Evolutionary conservation across 345 rosid species (phyloP).

Genomic region (Rubroshorea leprosula): DNA sequence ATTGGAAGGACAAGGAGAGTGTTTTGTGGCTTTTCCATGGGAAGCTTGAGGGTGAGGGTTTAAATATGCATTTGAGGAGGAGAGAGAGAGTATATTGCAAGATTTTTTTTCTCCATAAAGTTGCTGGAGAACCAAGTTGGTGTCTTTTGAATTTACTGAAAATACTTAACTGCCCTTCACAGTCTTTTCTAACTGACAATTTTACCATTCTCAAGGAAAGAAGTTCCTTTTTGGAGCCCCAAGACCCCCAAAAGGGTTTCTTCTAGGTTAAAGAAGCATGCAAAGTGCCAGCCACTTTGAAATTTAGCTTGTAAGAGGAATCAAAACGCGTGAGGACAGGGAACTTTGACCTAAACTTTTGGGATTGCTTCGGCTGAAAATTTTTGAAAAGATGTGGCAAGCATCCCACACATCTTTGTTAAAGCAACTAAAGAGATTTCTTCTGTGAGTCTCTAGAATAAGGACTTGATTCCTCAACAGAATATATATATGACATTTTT

Average conservation of each 20-base stretch:
- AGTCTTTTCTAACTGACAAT: slow-evolving; percentile 14
- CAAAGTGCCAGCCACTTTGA: slow-evolving; percentile 29
- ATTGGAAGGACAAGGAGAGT: slow-evolving; percentile 11
- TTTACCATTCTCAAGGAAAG: slow-evolving; percentile 3
- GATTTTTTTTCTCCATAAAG: slow-evolving; percentile 23
- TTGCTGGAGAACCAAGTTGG: slow-evolving; percentile 28
- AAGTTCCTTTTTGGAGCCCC: slow-evolving; percentile 31
- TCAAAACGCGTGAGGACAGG: slow-evolving; percentile 15
- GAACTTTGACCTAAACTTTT: slow-evolving; percentile 43
- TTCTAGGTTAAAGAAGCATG: slow-evolving; percentile 29
- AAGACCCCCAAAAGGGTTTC: slow-evolving; percentile 21
- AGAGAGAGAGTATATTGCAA: slow-evolving; percentile 12
- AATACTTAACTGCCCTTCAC: slow-evolving; percentile 20
- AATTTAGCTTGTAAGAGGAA: slow-evolving; percentile 22
- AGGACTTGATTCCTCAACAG: slow-evolving; percentile 40
- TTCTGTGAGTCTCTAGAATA: slow-evolving; percentile 23
- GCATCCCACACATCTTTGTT: slow-evolving; percentile 35
- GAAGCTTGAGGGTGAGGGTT: slow-evolving; percentile 26
- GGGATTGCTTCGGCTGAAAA: slow-evolving; percentile 25
- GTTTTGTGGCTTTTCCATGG: slow-evolving; percentile 18
- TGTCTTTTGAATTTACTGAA: slow-evolving; percentile 21
- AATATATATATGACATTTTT: slow-evolving; percentile 14
- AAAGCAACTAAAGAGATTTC: slow-evolving; percentile 27
- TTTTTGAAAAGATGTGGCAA: slow-evolving; percentile 36
- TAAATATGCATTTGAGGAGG: slow-evolving; percentile 29